phyloP scores from a whole-genome alignment of 306 rosid species.

The Argentina anserina region DNA sequence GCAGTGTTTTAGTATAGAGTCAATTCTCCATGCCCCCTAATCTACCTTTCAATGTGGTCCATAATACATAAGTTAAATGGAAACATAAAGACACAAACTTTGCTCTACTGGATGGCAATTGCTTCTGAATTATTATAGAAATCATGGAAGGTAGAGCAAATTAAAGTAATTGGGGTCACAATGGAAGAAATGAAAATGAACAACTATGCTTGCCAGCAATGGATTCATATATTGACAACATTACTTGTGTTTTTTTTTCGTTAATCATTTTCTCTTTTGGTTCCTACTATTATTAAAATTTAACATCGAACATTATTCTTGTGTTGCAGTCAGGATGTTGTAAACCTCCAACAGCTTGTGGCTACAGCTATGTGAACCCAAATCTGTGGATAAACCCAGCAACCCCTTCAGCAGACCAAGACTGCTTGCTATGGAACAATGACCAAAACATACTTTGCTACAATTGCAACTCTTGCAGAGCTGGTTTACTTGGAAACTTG shows the following conservation, averaged over 20 bases:
- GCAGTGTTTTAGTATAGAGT: neutral
- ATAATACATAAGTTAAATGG: constrained; percentile 13
- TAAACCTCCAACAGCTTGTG: constrained; percentile 78
- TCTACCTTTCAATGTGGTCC: constrained; percentile 21
- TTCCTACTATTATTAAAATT: neutral
- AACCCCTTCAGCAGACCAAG: constrained; percentile 61
- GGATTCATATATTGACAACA: constrained; percentile 10
- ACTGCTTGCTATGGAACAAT: constrained; percentile 81
- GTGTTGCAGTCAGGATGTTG: constrained; percentile 82
- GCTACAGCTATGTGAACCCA: constrained; percentile 69
- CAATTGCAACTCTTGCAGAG: constrained; percentile 85
- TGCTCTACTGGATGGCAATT: neutral
- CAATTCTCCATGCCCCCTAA: constrained; percentile 17
- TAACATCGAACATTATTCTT: neutral
- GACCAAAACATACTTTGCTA: constrained; percentile 80
- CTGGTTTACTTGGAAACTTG: constrained; percentile 83
- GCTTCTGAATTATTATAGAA: constrained; percentile 15
- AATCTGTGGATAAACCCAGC: constrained; percentile 71
- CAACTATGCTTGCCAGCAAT: constrained; percentile 28
- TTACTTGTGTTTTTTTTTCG: constrained; percentile 18
- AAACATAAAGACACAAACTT: neutral
- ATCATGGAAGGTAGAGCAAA: constrained; percentile 23
- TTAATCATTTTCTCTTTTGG: neutral
- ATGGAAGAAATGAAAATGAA: constrained; percentile 23
- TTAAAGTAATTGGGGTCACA: constrained; percentile 20